Base-by-base conservation (phyloP, 2,329 filamentous ascomycete genomes). In the Diaporthe humulicola region DNA sequence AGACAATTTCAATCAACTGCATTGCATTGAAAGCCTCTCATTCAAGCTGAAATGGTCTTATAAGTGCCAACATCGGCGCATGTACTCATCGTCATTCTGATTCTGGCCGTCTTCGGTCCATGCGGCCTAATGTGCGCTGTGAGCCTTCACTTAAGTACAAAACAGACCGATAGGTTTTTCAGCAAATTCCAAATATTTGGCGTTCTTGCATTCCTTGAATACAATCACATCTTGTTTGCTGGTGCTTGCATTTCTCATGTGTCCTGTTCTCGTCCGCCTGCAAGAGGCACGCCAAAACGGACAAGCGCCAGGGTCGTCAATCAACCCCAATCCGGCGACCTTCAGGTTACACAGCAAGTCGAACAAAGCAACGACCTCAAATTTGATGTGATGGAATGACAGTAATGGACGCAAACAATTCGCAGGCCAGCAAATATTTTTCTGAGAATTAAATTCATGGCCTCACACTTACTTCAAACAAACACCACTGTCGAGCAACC, bases 301-400 rank as follows among this genome's bases (percentile, higher is more conserved):
- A 52, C 45, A 54, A 40, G 64, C 48, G 64, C 22, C n/a, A 69
- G 48, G 45, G 22, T 50, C 61, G n/a, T 40, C 45, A n/a, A 38
- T 40, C 45, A n/a, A 38, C 64, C 64, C 64, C 10, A 36, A 69
- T 69, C 64, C 64, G 64, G 64, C 64, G 64, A 69, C n/a, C 22
- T 40, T 40, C 45, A 54, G 33, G 64, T 69, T 38, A 54, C 64
- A 69, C 64, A 40, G 17, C 48, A 5, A 40, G 48, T 40, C 28
- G 64, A 54, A 69, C 64, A 69, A 69, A 69, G 64, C 64, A 19
- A 40, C 3, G 64, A 38, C 33, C 15, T 54, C n/a, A 36, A 22
- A 52, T 52, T 67, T 25, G 33, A 40, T 52, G n/a, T 54, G n/a
- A 1, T 19, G 28, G 19, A 17, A 30, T 30, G 33, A 5, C 22